Conservation (phyloP, 441 rosid genomes). For the Isatis lusitanica region DNA sequence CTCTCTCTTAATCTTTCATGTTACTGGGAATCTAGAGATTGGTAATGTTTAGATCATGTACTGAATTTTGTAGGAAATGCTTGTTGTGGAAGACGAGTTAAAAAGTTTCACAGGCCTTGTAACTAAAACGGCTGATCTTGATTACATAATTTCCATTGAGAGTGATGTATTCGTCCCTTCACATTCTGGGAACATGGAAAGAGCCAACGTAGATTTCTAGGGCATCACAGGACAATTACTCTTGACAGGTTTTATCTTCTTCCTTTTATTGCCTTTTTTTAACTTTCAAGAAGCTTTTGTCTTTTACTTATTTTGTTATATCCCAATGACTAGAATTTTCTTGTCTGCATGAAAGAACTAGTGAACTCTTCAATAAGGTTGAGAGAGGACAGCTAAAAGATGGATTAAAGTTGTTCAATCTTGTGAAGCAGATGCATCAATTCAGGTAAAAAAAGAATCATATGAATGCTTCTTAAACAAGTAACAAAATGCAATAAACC, state of each 20-base stretch:
- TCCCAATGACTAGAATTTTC: background rate
- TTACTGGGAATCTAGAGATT: conserved; percentile 3
- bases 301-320: background rate
- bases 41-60: conserved; percentile 4
- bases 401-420: conserved; percentile 47
- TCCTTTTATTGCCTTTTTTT: background rate
- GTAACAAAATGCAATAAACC: background rate
- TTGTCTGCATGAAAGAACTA: conserved; percentile 61
- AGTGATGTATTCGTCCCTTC: conserved; percentile 90
- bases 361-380: conserved; percentile 67
- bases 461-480: background rate
- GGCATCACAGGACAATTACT: conserved; percentile 78
- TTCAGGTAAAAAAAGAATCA: conserved; percentile 46
- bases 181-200: conserved; percentile 96
- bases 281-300: background rate
- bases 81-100: conserved; percentile 53
- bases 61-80: conserved; percentile 54
- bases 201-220: conserved; percentile 90
- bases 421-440: conserved; percentile 67
- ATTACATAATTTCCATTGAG: conserved; percentile 82
- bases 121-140: conserved; percentile 87
- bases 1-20: conserved; percentile 16
- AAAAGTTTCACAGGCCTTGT: conserved; percentile 58
- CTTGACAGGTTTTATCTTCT: conserved; percentile 71
- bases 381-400: conserved; percentile 60